A percentile compares a stretch with the other conserved stretches of the same genome.
Evolutionary conservation across 768 basidiomycete species (phyloP).

Genomic region (Boletellus sp.): DNA sequence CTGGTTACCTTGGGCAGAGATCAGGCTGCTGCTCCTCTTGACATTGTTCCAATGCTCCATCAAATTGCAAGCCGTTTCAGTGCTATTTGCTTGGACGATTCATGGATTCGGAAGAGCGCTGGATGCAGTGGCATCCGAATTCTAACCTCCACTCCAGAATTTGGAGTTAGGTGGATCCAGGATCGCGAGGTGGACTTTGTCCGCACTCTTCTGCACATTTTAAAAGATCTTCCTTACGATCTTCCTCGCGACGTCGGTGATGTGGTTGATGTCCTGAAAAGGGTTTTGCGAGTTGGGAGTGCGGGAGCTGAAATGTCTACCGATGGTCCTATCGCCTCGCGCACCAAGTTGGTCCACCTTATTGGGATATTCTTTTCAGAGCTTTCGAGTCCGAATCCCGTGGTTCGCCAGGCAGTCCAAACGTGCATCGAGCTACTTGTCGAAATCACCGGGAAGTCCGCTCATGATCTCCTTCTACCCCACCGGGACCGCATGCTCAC

Average conservation of each 20-base stretch:
- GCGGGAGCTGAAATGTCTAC: constrained; percentile 43
- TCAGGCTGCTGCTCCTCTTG: constrained; percentile 45
- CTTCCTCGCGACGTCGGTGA: constrained; percentile 78
- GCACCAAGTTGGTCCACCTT: constrained; percentile 61
- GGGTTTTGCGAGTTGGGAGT: constrained; percentile 60
- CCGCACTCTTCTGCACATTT: constrained; percentile 82
- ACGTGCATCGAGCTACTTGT: constrained; percentile 76
- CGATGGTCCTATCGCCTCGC: constrained; percentile 41
- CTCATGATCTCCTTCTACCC: constrained; percentile 75
- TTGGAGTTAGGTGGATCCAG: constrained; percentile 75
- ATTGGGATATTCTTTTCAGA: constrained; percentile 86
- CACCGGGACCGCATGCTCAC: constrained; percentile 86
- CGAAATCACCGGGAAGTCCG: constrained; percentile 63
- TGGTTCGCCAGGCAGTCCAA: constrained; percentile 83
- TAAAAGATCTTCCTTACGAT: constrained; percentile 93
- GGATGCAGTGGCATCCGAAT: constrained; percentile 84
- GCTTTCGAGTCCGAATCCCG: constrained; percentile 78
- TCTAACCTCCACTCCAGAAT: constrained; percentile 64
- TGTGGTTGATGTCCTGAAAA: constrained; percentile 71
- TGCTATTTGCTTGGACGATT: constrained; percentile 84
- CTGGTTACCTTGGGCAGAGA: constrained; percentile 55
- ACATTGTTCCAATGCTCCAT: constrained; percentile 67
- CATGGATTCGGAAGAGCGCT: constrained; percentile 86
- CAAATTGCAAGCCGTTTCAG: constrained; percentile 81
- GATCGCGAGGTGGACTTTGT: constrained; percentile 89